phyloP scores from a whole-genome alignment of 2,329 filamentous ascomycete genomes.

The Coniochaeta pulveracea region DNA sequence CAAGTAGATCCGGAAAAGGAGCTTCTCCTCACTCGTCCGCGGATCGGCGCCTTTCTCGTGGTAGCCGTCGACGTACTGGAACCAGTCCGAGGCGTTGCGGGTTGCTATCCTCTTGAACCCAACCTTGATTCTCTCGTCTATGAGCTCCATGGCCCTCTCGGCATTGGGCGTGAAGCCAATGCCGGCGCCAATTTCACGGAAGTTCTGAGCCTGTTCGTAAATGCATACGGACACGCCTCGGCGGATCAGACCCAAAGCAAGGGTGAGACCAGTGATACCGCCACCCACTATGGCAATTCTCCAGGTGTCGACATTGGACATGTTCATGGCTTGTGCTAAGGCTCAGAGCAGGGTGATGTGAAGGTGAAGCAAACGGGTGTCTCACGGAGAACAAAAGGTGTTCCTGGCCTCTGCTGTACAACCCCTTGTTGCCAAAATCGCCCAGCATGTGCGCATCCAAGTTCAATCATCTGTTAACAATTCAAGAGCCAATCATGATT shows the following conservation, averaged over 20 bases:
- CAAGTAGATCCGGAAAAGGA: conserved; percentile 11
- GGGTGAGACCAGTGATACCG: conserved; percentile 25
- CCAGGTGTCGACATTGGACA: too few species aligned
- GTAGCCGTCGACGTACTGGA: conserved; percentile 15
- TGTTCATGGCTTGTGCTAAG: too few species aligned
- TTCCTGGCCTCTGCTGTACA: too few species aligned
- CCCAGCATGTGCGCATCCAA: too few species aligned
- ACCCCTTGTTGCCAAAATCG: too few species aligned
- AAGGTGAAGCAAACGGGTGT: too few species aligned
- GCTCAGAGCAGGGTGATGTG: too few species aligned
- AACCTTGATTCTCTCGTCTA: conserved; percentile 16
- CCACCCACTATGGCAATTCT: conserved; percentile 25
- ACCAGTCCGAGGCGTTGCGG: conserved; percentile 15
- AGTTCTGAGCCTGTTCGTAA: conserved; percentile 21
- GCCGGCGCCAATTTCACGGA: conserved; percentile 26
- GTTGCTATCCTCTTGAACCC: conserved; percentile 18
- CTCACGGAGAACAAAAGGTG: too few species aligned
- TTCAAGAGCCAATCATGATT: too few species aligned
- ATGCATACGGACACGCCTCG: conserved; percentile 19
- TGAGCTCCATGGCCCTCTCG: conserved; percentile 17
- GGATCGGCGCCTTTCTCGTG: conserved; percentile 8
- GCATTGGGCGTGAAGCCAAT: conserved; percentile 23
- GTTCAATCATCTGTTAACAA: too few species aligned
- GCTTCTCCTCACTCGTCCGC: conserved; percentile 6
- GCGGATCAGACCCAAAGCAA: conserved; percentile 20